Conservation (phyloP, 2,329 filamentous ascomycete genomes). For the Colletotrichum musae region DNA sequence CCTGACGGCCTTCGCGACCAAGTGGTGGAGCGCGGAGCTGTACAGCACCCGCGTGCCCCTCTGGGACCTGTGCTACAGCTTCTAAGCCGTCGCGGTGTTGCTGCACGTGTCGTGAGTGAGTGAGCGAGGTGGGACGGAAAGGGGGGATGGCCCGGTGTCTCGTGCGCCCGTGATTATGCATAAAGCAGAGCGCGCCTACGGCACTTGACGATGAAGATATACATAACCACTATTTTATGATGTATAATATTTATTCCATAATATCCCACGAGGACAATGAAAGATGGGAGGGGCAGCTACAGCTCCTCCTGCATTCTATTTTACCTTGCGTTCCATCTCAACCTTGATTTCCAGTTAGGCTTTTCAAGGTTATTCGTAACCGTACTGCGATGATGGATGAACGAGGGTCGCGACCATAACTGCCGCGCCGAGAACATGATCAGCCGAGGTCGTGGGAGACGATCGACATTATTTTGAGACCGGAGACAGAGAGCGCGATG, state of each 20-base stretch:
- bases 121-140: background rate
- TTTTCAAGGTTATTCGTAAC: slow-evolving; percentile 20
- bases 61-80: slow-evolving; percentile 40
- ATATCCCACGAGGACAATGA: background rate
- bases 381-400: slow-evolving; percentile 4
- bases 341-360: background rate
- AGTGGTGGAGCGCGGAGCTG: slow-evolving; percentile 46
- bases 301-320: too few species aligned
- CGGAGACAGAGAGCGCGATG: background rate
- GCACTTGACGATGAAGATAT: background rate
- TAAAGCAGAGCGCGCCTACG: background rate
- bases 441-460: slow-evolving; percentile 1
- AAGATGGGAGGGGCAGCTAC: too few species aligned
- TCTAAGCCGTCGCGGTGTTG: slow-evolving; percentile 1
- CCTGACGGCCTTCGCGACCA: slow-evolving; percentile 46
- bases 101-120: background rate
- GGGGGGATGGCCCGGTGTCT: too few species aligned
- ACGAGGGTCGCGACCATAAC: background rate
- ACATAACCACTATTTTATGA: background rate
- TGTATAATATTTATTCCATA: slow-evolving; percentile 20
- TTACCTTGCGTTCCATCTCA: too few species aligned
- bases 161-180: too few species aligned
- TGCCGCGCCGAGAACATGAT: slow-evolving; percentile 23
- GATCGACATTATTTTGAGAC: background rate
- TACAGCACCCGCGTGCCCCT: slow-evolving; percentile 41